Evolutionary conservation across 2,329 filamentous ascomycete genomes (phyloP), one percentile per base, ranked within the genome.

Genomic region (Apiospora pterosperma): DNA sequence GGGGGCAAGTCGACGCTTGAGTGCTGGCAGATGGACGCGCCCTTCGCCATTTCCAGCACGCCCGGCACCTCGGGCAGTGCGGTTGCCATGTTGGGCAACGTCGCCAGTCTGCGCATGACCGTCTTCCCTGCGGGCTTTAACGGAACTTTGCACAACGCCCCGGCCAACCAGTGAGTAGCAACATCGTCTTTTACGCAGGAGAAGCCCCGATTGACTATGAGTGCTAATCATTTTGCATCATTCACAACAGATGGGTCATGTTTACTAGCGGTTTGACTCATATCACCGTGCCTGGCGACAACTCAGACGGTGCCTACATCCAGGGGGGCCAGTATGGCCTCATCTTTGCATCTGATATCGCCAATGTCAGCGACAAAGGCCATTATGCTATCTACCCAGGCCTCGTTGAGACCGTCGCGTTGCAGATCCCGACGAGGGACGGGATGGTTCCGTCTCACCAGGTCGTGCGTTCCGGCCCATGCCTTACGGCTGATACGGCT

Each of bases 331-430:
- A 77, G 55, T 73, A 77, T 61, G 79, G 79, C 1, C 68, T 77
- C 4, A 74, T 83, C 23, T 75, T 82, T n/a, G 80, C 78, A 0
- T 72, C 78, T 1, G 81, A 83, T 66, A 81, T 77, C 0, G 65
- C 70, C 3, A 74, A 76, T 52, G 74, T 79, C 21, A 80, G 79
- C 68, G 62, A 44, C 0, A 62, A 69, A n/a, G 81, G 81, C 5
- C 81, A 83, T 70, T 69, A 70, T 10, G 80, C 79, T 1, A 67
- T 69, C 25, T 82, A 81, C 67, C 78, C 78, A 0, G 76, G 78
- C 6, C 65, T 69, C 6, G 74, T 78, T 14, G 74, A 75, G 63
- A 82, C 79, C 6, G 67, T 79, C 19, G 69, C 70, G 1, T 60
- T 81, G 34, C 69, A 77, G 67, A 72, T 83, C 34, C 81, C 80